Conservation (phyloP, 2,329 filamentous ascomycete species). For the Mycosphaerella arachidis region DNA sequence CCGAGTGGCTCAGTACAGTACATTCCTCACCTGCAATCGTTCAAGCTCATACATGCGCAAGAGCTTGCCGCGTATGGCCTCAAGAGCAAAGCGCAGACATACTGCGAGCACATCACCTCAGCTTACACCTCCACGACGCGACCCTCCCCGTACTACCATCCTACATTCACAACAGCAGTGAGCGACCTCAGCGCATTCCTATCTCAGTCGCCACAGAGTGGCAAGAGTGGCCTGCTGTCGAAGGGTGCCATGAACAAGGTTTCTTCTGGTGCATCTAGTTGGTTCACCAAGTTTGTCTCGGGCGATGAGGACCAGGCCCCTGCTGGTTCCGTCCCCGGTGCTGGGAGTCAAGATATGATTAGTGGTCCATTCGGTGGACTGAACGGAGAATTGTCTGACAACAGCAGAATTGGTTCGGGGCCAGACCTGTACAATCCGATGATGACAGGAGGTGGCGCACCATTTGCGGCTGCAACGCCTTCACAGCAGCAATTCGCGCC, state of each 20-base stretch:
- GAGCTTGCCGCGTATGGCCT: slow-evolving; percentile 79
- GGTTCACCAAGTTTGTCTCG: slow-evolving; percentile 93
- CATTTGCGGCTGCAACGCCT: slow-evolving; percentile 17
- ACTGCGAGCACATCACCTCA: slow-evolving; percentile 77
- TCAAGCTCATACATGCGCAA: slow-evolving; percentile 86
- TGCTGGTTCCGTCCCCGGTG: slow-evolving; percentile 53
- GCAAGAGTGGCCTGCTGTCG: slow-evolving; percentile 78
- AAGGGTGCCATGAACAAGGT: slow-evolving; percentile 96
- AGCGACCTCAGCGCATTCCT: slow-evolving; percentile 81
- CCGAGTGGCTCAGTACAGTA: slow-evolving; percentile 32
- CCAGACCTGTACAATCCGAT: slow-evolving; percentile 57
- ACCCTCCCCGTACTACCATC: slow-evolving; percentile 80
- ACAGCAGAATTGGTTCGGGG: slow-evolving; percentile 61
- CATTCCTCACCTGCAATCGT: slow-evolving; percentile 78
- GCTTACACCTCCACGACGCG: slow-evolving; percentile 77
- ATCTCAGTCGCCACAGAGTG: slow-evolving; percentile 69
- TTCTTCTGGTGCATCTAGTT: slow-evolving; percentile 81
- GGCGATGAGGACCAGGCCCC: slow-evolving; percentile 73
- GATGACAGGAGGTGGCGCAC: slow-evolving; percentile 30
- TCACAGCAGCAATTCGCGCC: slow-evolving; percentile 17
- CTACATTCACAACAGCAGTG: slow-evolving; percentile 65
- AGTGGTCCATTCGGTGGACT: slow-evolving; percentile 70
- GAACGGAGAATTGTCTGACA: slow-evolving; percentile 53
- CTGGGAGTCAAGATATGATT: slow-evolving; percentile 23
- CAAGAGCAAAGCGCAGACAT: slow-evolving; percentile 77